Conservation (phyloP, 352 stramenopile species). For the Phytophthora sp. region DNA sequence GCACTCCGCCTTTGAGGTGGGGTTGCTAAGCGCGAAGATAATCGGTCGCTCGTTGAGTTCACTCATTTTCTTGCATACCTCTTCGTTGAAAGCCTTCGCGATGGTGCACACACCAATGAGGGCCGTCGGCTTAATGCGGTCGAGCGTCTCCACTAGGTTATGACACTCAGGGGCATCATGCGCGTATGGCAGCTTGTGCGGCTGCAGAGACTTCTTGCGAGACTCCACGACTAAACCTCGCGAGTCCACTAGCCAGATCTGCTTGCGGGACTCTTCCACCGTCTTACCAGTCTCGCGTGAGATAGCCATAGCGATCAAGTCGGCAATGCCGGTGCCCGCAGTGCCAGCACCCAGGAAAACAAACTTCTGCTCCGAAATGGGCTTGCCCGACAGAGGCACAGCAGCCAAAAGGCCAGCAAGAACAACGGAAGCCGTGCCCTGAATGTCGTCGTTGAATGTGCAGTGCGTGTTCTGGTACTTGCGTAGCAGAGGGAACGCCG, state of each 20-base stretch:
- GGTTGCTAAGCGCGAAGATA: constrained; percentile 97
- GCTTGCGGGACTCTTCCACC: constrained; percentile 87
- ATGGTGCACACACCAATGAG: constrained; percentile 95
- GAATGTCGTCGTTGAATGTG: constrained; percentile 98
- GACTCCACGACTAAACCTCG: constrained; percentile 86
- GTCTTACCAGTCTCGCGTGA: constrained; percentile 87
- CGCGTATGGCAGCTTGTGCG: constrained; percentile 91
- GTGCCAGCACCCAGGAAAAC: constrained; percentile 94
- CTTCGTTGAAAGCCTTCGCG: constrained; percentile 88
- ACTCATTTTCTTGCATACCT: constrained; percentile 92
- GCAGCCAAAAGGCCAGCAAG: constrained; percentile 81
- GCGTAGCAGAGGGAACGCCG: constrained; percentile 82
- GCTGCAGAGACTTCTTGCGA: constrained; percentile 77
- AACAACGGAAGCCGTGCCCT: constrained; percentile 85
- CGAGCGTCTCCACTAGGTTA: constrained; percentile 78
- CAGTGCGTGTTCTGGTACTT: constrained; percentile 88
- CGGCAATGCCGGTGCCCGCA: constrained; percentile 95
- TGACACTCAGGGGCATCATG: constrained; percentile 75
- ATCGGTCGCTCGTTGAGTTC: constrained; percentile 91
- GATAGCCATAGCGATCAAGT: constrained; percentile 93
- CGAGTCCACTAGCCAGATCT: constrained; percentile 94
- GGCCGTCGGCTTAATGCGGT: constrained; percentile 92
- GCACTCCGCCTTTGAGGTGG: constrained; percentile 96
- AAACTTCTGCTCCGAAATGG: constrained; percentile 94
- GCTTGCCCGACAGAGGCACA: constrained; percentile 72